These are phyloP conservation scores for Kodamaea hsintzibuensis DNA, from an alignment of 805 yeast genomes.

Conservation along the genomic window DNA sequence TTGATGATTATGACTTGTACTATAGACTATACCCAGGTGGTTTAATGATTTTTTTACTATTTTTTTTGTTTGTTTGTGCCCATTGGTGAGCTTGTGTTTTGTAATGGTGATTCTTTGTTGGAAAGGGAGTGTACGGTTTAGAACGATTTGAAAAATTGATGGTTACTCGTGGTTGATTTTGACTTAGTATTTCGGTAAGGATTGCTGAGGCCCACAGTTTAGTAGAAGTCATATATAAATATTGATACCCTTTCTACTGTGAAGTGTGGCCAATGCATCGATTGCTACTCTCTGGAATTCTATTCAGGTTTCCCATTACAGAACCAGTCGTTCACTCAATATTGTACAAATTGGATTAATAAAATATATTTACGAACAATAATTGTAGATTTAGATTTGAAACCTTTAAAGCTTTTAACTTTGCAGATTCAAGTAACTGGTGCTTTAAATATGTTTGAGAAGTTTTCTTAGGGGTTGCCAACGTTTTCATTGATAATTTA, in stretches of 20 bases:
- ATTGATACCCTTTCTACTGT: background rate
- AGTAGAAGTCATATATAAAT: background rate
- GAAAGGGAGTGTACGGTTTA: constrained; percentile 2
- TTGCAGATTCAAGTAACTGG: no score
- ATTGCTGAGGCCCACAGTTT: background rate
- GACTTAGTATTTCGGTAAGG: constrained; percentile 1
- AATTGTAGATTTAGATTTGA: background rate
- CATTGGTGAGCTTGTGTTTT: constrained; percentile 3
- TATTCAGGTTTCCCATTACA: background rate
- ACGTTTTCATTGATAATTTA: no score
- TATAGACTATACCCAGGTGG: constrained; percentile 8
- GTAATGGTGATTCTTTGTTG: constrained; percentile 3
- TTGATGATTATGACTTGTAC: constrained; percentile 8
- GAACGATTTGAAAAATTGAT: background rate
- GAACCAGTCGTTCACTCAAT: constrained; percentile 2
- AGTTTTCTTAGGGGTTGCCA: no score
- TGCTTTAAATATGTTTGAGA: no score
- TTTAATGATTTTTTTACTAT: background rate
- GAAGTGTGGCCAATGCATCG: background rate
- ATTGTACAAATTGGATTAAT: background rate
- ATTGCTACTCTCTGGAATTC: constrained; percentile 3
- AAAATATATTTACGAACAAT: background rate
- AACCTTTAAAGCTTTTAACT: no score
- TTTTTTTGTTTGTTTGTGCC: constrained; percentile 1
- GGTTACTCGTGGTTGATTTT: constrained; percentile 1